Percentiles rank a stretch among this genome's conserved stretches.
Conservation (phyloP, 176 grass and related monocot genomes). For the Hsuehochloa calcarea region DNA sequence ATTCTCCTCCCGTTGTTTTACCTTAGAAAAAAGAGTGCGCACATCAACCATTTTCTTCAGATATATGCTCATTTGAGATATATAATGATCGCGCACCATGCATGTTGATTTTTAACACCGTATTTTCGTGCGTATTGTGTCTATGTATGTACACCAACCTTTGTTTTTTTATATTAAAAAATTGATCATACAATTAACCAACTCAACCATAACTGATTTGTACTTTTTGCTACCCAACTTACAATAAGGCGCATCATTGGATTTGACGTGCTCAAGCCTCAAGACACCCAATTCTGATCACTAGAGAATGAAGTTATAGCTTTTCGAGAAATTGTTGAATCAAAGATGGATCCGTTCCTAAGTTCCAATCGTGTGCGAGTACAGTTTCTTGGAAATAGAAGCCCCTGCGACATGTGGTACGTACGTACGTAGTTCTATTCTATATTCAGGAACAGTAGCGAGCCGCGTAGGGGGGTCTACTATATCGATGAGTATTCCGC, state of each 20-base stretch:
- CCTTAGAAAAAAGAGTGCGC: background rate
- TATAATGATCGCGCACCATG: background rate
- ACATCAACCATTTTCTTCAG: background rate
- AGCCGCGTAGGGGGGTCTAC: slow-evolving; percentile 21
- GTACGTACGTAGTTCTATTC: slow-evolving; percentile 31
- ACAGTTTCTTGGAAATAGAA: slow-evolving; percentile 45
- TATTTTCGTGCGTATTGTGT: background rate
- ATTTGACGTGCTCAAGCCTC: background rate
- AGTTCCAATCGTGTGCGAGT: slow-evolving; percentile 9
- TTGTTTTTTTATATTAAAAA: background rate
- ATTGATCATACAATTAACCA: background rate
- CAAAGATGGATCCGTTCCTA: background rate
- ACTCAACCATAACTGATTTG: background rate
- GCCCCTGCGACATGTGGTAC: slow-evolving; percentile 5
- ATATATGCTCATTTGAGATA: background rate
- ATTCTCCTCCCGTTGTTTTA: slow-evolving; percentile 22
- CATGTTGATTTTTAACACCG: background rate
- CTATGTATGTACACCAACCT: background rate
- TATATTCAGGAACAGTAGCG: slow-evolving; percentile 19
- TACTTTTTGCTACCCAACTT: background rate
- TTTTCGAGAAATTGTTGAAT: background rate
- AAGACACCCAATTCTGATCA: background rate
- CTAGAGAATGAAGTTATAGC: background rate
- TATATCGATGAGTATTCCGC: slow-evolving; percentile 17
- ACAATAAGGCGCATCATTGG: background rate